Evolutionary conservation across 1,284 basidiomycete species (phyloP).

Genomic region (Cryptococcus amylolentus): DNA sequence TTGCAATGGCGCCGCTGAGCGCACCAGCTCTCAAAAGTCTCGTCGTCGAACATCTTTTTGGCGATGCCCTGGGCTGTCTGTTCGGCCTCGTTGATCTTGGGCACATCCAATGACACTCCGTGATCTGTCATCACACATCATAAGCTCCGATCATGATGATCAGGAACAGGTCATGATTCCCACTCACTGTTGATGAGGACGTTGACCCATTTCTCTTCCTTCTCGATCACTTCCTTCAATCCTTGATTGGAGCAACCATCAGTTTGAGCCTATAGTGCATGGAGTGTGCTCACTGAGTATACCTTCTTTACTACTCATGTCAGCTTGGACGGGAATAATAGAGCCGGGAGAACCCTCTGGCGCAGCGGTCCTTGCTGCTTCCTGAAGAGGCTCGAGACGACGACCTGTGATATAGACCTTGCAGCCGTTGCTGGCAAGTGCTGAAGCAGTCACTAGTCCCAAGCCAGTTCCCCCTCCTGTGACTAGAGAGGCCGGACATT

Average conservation of each 20-base stretch:
- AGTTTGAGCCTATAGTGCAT: not conserved
- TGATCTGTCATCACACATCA: slow-evolving; percentile 26
- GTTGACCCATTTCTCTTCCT: slow-evolving; percentile 40
- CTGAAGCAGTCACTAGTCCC: slow-evolving; percentile 38
- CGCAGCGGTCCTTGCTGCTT: slow-evolving; percentile 28
- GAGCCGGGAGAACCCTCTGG: slow-evolving; percentile 22
- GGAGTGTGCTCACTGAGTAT: slow-evolving; percentile 29
- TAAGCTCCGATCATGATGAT: no score
- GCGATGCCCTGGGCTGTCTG: slow-evolving; percentile 43
- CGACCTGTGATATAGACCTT: slow-evolving; percentile 48
- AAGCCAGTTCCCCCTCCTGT: slow-evolving; percentile 47
- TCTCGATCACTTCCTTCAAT: slow-evolving; percentile 26
- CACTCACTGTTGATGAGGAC: slow-evolving; percentile 40
- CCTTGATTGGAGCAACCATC: slow-evolving; percentile 13
- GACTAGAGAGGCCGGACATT: slow-evolving; percentile 19
- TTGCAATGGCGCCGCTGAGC: not conserved
- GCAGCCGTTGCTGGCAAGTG: slow-evolving; percentile 42
- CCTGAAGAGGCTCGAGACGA: slow-evolving; percentile 34
- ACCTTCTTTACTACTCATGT: slow-evolving; percentile 43
- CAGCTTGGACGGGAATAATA: slow-evolving; percentile 41
- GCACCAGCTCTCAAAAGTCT: slow-evolving; percentile 41
- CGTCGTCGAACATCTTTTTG: slow-evolving; percentile 45
- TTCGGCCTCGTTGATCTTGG: slow-evolving; percentile 31
- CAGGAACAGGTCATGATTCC: not conserved
- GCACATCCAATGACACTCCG: slow-evolving; percentile 37